Conservation (phyloP, 2,329 filamentous ascomycete genomes). For the Epicoccum sorghinum region DNA sequence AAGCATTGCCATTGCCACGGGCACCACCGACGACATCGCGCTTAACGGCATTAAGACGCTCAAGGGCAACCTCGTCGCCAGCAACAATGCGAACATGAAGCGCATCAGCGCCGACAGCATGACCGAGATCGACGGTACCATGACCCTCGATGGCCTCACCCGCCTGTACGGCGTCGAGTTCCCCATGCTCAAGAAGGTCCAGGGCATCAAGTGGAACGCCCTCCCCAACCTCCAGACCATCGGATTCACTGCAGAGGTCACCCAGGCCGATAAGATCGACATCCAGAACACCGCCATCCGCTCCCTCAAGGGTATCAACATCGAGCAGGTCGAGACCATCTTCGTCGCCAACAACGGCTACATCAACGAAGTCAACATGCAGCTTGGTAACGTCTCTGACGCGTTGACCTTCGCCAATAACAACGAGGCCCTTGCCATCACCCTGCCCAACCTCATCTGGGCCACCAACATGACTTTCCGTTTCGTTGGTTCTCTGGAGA, state of each 20-base stretch:
- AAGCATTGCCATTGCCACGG: conserved; percentile 67
- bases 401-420: conserved; percentile 80
- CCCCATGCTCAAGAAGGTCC: conserved; percentile 67
- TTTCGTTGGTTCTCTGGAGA: conserved; percentile 75
- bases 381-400: conserved; percentile 76
- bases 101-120: conserved; percentile 68
- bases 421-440: conserved; percentile 71
- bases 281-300: conserved; percentile 88
- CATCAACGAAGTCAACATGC: conserved; percentile 76
- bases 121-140: conserved; percentile 69
- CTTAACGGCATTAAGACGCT: conserved; percentile 69
- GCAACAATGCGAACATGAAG: conserved; percentile 66
- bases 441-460: conserved; percentile 78
- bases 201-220: conserved; percentile 72
- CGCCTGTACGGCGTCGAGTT: conserved; percentile 72
- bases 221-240: conserved; percentile 69
- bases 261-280: conserved; percentile 68
- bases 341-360: conserved; percentile 85
- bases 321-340: conserved; percentile 73
- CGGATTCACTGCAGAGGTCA: conserved; percentile 68
- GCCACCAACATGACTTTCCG: conserved; percentile 82
- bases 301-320: conserved; percentile 79
- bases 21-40: conserved; percentile 62
- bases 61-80: conserved; percentile 59
- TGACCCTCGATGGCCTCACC: conserved; percentile 72